These are phyloP conservation scores for Epichloe scottii DNA, from an alignment of 2,329 filamentous ascomycete species.

Conservation along the genomic window DNA sequence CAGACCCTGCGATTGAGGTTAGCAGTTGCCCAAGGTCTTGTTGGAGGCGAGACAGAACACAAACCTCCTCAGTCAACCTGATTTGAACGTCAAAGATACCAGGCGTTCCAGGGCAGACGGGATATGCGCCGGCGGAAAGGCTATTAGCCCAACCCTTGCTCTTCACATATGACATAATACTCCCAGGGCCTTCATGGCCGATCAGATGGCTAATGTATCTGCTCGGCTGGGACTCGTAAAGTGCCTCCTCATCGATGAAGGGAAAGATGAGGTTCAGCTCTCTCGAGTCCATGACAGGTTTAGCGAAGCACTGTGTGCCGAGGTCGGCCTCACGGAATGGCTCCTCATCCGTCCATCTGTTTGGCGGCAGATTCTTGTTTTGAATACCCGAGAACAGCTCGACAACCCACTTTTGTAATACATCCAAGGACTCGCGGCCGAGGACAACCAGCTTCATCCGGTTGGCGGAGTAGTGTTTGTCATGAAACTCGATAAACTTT, in stretches of 20 bases:
- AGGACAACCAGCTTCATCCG: constrained; percentile 85
- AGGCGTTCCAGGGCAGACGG: constrained; percentile 63
- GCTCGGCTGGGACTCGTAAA: constrained; percentile 71
- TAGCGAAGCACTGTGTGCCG: constrained; percentile 66
- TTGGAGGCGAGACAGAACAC: constrained; percentile 6
- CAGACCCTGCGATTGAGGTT: constrained; percentile 36
- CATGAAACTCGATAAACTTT: constrained; percentile 87
- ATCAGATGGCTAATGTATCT: constrained; percentile 82
- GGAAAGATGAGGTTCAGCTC: constrained; percentile 72
- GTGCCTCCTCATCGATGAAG: constrained; percentile 69
- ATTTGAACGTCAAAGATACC: constrained; percentile 71
- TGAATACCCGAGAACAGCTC: constrained; percentile 71
- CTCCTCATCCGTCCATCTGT: constrained; percentile 39
- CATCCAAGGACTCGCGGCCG: constrained; percentile 68
- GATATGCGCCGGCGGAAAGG: constrained; percentile 63
- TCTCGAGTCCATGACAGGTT: constrained; percentile 80
- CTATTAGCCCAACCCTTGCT: constrained; percentile 81
- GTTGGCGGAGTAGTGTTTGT: constrained; percentile 83
- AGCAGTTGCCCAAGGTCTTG: background rate
- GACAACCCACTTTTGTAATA: constrained; percentile 70
- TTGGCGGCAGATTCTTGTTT: constrained; percentile 64
- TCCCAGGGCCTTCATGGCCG: constrained; percentile 85
- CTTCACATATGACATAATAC: constrained; percentile 82
- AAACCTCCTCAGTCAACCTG: constrained; percentile 68
- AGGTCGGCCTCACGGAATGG: constrained; percentile 38